These are phyloP conservation scores for Xylariaceae sp. DNA, from an alignment of 2,329 filamentous ascomycete species.

Conservation along the genomic window DNA sequence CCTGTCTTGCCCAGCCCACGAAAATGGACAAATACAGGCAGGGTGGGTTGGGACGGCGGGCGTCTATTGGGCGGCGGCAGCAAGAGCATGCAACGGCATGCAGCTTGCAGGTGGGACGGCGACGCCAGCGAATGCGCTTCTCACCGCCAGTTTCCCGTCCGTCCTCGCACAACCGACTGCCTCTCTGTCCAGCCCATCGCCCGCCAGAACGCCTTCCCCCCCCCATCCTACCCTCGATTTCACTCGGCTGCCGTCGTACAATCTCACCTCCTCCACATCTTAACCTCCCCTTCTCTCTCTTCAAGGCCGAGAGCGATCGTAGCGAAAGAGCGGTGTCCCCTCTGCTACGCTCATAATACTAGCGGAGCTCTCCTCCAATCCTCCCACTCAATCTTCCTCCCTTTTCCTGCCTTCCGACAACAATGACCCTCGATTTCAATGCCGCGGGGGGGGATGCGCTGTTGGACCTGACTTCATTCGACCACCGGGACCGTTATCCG, in stretches of 20 bases:
- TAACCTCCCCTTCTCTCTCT: constrained; percentile 33
- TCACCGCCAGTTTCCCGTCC: constrained; percentile 44
- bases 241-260: constrained; percentile 40
- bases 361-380: constrained; percentile 48
- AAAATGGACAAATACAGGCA: constrained; percentile 9
- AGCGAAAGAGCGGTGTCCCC: constrained; percentile 54
- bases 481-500: constrained; percentile 63
- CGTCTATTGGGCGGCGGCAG: constrained; percentile 32
- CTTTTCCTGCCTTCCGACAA: constrained; percentile 42
- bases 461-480: constrained; percentile 64
- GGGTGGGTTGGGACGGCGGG: constrained; percentile 16
- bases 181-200: constrained; percentile 32
- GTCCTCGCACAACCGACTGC: constrained; percentile 39
- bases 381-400: constrained; percentile 43
- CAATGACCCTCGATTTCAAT: constrained; percentile 67
- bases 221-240: constrained; percentile 41
- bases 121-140: constrained; percentile 41
- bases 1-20: constrained; percentile 23
- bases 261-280: constrained; percentile 42
- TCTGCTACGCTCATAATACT: constrained; percentile 53
- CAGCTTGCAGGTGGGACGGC: constrained; percentile 43
- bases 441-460: constrained; percentile 63
- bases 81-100: constrained; percentile 29
- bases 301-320: constrained; percentile 33
- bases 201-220: constrained; percentile 30